These are phyloP conservation scores for Wickerhamiella nectarea DNA, from an alignment of 805 yeast species.

Conservation along the genomic window DNA sequence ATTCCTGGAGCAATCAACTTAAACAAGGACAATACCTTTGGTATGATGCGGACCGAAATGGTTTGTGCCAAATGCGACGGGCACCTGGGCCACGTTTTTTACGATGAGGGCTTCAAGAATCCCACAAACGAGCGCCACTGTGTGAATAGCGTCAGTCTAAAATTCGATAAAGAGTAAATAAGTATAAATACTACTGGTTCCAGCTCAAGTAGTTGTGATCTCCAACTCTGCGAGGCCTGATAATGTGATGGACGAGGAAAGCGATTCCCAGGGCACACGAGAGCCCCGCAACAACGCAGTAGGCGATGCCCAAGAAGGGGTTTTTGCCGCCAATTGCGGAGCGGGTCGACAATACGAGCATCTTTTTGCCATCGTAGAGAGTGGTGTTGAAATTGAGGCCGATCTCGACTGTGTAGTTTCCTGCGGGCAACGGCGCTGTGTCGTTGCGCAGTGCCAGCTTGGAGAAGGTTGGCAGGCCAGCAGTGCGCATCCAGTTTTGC, in stretches of 20 bases:
- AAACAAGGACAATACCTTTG: slow-evolving; percentile 46
- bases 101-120: slow-evolving; percentile 79
- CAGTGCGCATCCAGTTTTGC: slow-evolving; percentile 97
- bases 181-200: slow-evolving; percentile 25
- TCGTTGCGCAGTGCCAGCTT: slow-evolving; percentile 70
- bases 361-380: slow-evolving; percentile 78
- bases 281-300: slow-evolving; percentile 69
- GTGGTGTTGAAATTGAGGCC: slow-evolving; percentile 71
- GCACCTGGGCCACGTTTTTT: slow-evolving; percentile 89
- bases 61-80: slow-evolving; percentile 80
- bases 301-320: slow-evolving; percentile 70
- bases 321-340: slow-evolving; percentile 82
- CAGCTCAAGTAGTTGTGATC: slow-evolving; percentile 57
- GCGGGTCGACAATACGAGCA: slow-evolving; percentile 67
- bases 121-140: slow-evolving; percentile 93
- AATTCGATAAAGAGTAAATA: slow-evolving; percentile 30
- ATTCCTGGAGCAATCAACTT: slow-evolving; percentile 63
- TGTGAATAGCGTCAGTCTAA: slow-evolving; percentile 74
- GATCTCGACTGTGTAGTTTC: slow-evolving; percentile 56
- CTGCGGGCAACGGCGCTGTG: slow-evolving; percentile 39
- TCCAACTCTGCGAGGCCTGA: slow-evolving; percentile 75
- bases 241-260: slow-evolving; percentile 66
- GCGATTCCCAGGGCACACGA: slow-evolving; percentile 56
- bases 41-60: slow-evolving; percentile 84
- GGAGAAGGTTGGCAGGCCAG: slow-evolving; percentile 80